Conservation (phyloP, 2,329 filamentous ascomycete genomes). For the Cytospora piceicola region DNA sequence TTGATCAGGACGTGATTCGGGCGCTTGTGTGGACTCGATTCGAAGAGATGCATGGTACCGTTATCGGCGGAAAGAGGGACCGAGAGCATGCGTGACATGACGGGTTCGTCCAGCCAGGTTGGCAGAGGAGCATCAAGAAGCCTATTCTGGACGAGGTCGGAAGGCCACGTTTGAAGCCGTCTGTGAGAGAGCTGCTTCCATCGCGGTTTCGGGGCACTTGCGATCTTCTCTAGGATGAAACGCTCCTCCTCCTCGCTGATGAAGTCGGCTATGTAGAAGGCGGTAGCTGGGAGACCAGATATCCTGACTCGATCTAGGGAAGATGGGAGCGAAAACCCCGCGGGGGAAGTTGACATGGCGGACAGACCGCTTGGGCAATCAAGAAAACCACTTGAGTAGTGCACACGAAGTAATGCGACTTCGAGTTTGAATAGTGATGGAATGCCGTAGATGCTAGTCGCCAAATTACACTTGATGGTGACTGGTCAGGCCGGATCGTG, state of each 20-base stretch:
- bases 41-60: conserved; percentile 48
- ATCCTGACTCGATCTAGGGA: conserved; percentile 59
- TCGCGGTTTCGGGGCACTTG: conserved; percentile 69
- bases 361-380: conserved; percentile 13
- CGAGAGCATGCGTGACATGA: conserved; percentile 65
- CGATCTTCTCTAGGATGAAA: conserved; percentile 68
- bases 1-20: conserved; percentile 96
- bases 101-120: conserved; percentile 71
- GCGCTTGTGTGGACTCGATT: conserved; percentile 68
- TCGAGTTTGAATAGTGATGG: background rate
- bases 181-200: conserved; percentile 91
- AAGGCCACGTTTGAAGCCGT: conserved; percentile 88
- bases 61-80: conserved; percentile 44
- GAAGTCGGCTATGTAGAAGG: conserved; percentile 88
- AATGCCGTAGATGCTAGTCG: background rate
- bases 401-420: background rate
- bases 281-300: conserved; percentile 59
- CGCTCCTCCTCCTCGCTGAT: conserved; percentile 76
- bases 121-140: conserved; percentile 78
- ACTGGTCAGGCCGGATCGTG: background rate
- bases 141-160: conserved; percentile 75
- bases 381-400: background rate
- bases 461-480: background rate
- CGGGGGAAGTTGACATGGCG: conserved; percentile 23
- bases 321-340: conserved; percentile 44